Evolutionary conservation across 108 stramenopile species (phyloP), one percentile per base, ranked within the genome.

Genomic region (Heterococcus sp.): DNA sequence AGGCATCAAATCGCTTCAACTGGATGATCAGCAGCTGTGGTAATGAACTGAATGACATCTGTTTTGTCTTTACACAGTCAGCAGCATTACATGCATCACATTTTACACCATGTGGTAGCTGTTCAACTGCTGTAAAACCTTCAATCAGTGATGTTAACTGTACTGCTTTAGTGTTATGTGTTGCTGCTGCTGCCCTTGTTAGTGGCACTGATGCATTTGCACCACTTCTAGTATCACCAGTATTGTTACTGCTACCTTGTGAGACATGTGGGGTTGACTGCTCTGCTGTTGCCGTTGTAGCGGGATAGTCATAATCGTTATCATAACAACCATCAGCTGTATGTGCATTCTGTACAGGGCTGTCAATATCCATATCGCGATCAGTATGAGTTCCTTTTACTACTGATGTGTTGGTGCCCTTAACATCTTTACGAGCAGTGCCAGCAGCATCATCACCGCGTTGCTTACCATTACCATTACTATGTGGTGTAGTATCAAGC

Each of bases 1-100:
- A 35, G 63, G 75, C 71, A 37, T 84, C 84, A 32, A 84, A 84
- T 14, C 84, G 84, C 66, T 84, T 84, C 0, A 84, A 37, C 66
- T 84, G 84, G 35, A 84, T 46, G 1, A 84, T 72, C 5, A 84
- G 72, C 29, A 84, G 76, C 32, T 58, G 38, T 11, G 84, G 84
- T 66, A 77, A 35, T 28, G 70, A 58, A 72, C 75, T 71, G 46
- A 84, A 84, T 29, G 84, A 76, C 71, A 84, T 69, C 71, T 84
- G 76, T 67, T 84, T 84, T n/a, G 84, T 76, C 68, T 76, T 76
- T 32, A 30, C n/a, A 31, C 69, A 40, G 2, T 66, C 71, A 36
- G 46, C 35, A 2, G 67, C 83, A 30, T 40, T 40, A 39, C 83
- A 84, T 30, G 83, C 63, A 2, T 71, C 83, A 66, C 83, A 84